Base-by-base conservation (phyloP, 1,284 basidiomycete genomes). In the Heterobasidion occidentale region DNA sequence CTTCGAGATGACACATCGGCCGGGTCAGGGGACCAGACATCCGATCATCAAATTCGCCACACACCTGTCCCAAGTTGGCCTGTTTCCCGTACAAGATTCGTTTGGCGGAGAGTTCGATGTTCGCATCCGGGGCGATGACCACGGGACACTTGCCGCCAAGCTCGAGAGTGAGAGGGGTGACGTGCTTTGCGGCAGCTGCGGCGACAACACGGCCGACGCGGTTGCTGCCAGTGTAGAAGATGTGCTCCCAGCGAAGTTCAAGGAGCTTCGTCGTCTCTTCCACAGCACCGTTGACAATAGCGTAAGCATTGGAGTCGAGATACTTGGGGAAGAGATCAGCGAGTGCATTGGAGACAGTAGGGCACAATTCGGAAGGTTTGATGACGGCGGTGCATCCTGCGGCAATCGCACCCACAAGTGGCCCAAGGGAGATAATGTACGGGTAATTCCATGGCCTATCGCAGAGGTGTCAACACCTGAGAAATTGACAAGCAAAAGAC, bases 131-230 rank as follows among this genome's bases (percentile, higher is more conserved):
- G 56, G 79, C 73, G 44, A 83, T 68, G 56, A 79, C 70, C 11
- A 74, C 74, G 33, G 80, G 80, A 54, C 74, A 79, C 66, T 83
- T 83, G 48, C 81, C 80, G 36, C 81, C 80, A 38, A 83, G 73
- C 69, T 83, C 85, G 36, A 88, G 77, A 1, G 83, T 78, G 36
- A 78, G 70, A 5, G 86, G 83, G 4, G 84, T 85, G 38, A 86
- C 74, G 60, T 80, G 74, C 64, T 80, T 79, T n/a, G 82, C 84
- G 1, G 84, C 84, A 3, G 84, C 84, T 6, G 70, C 69, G 9
- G 84, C 78, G 46, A 88, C 68, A 61, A 88, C 78, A 53, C 79
- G 76, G 19, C 80, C 86, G 14, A 87, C 77, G 27, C 67, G 68
- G 36, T 64, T 71, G 59, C 75, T 76, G n/a, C 81, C 81, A 1